Base-by-base conservation (phyloP, 805 yeast species). In the Nakazawaea sp. region DNA sequence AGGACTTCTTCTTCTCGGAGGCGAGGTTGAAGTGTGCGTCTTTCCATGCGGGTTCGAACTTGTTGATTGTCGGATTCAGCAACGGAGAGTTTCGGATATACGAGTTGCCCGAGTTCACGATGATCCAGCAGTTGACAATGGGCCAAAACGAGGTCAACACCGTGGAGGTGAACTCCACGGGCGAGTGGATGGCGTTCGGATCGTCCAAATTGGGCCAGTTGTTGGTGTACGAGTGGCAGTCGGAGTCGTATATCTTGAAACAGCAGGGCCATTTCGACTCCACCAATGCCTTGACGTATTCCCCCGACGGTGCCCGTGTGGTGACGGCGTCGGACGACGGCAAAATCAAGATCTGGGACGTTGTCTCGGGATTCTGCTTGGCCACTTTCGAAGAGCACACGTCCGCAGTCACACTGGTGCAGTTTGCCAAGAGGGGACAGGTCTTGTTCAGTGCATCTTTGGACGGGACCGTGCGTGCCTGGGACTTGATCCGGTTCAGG, bases 231-330 rank as follows among this genome's bases (percentile, higher is more conserved):
- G 98, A 92, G 67, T 92, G 98, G 98, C 96, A 92, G 62, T 84
- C 95, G 4, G 98, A 92, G 57, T 85, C 96, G 0, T 92, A 90
- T 54, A 82, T 92, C 32, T 66, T 92, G 46, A 89, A 90, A 55
- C 98, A 92, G 56, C 98, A 92, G 60, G 97, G 97, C 18, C 98
- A 92, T 60, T 90, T 85, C 53, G 98, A 92, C 57, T 68, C 96
- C 0, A 75, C 88, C 57, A 90, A 87, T 52, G 70, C 87, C 12
- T 55, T 92, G 31, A 75, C 82, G 24, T 92, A 92, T 51, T 86
- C 97, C 1, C 96, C 97, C 0, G 98, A 92, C 63, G 98, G 97
- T 1, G 74, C 95, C 2, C 72, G 87, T 49, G 70, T 90, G 4
- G 92, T 90, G 4, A 90, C 97, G 1, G 97, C 95, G 2, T 75